phyloP scores from a whole-genome alignment of 257 asterid genomes.

The Solanum gracilifrons region DNA sequence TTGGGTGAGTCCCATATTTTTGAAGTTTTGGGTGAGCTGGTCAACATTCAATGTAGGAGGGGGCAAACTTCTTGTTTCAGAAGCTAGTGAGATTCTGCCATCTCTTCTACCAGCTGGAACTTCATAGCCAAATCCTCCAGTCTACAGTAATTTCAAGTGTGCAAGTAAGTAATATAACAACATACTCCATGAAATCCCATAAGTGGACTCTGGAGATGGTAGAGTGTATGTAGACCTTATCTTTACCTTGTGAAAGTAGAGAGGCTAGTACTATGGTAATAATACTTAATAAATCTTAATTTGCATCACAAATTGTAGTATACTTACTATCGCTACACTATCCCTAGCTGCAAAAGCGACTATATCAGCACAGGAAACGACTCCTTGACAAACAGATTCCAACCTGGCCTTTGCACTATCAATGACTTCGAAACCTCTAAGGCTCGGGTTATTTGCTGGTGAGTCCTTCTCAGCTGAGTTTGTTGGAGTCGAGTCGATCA shows the following conservation, averaged over 20 bases:
- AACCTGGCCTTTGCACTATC: constrained; percentile 48
- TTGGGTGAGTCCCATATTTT: constrained; percentile 46
- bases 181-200: background rate
- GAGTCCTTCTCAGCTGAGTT: constrained; percentile 72
- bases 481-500: constrained; percentile 44
- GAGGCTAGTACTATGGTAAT: background rate
- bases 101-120: constrained; percentile 75
- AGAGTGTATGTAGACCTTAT: background rate
- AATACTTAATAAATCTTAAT: background rate
- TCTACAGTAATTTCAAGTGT: constrained; percentile 10
- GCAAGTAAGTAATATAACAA: background rate
- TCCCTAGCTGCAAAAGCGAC: constrained; percentile 81
- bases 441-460: constrained; percentile 62
- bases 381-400: constrained; percentile 40
- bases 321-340: constrained; percentile 50
- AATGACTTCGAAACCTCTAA: constrained; percentile 59
- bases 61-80: constrained; percentile 51
- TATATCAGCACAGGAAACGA: constrained; percentile 79
- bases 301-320: background rate
- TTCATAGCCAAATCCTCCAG: constrained; percentile 52
- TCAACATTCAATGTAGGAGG: constrained; percentile 27
- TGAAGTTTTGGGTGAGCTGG: constrained; percentile 53
- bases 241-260: background rate
- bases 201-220: background rate
- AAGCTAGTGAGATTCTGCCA: constrained; percentile 47